A percentile compares a stretch with the other conserved stretches of the same genome.
phyloP scores from a whole-genome alignment of 768 basidiomycete genomes.

The Paxillus ammoniavirescens region DNA sequence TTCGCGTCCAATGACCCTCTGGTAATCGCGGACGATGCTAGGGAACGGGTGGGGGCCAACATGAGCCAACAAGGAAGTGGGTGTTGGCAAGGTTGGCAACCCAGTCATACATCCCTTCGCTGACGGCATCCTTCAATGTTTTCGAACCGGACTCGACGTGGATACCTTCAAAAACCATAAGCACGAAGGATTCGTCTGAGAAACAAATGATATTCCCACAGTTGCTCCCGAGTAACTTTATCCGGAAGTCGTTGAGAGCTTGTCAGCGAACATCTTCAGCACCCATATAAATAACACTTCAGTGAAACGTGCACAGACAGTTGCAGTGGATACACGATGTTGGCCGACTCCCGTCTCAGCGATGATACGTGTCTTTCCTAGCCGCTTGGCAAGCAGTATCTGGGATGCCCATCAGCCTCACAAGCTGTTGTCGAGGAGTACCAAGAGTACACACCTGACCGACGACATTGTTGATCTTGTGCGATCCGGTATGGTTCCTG shows the following conservation, averaged over 20 bases:
- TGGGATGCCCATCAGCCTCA: slow-evolving; percentile 27
- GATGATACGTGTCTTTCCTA: slow-evolving; percentile 96
- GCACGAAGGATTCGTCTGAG: neutral
- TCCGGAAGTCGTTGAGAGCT: slow-evolving; percentile 96
- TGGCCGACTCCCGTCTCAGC: slow-evolving; percentile 99
- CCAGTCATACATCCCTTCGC: slow-evolving; percentile 98
- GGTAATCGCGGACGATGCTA: slow-evolving; percentile 97
- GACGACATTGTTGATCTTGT: slow-evolving; percentile 99
- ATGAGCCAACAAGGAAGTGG: slow-evolving; percentile 96
- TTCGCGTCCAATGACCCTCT: slow-evolving; percentile 91
- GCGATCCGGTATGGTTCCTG: slow-evolving; percentile 97
- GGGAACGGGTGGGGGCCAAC: slow-evolving; percentile 99
- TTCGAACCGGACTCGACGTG: slow-evolving; percentile 91
- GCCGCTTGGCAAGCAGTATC: slow-evolving; percentile 87
- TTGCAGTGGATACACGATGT: slow-evolving; percentile 99
- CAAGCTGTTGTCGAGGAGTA: neutral
- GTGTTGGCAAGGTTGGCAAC: slow-evolving; percentile 92
- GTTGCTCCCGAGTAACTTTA: slow-evolving; percentile 94
- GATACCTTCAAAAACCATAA: slow-evolving; percentile 52
- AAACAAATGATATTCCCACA: slow-evolving; percentile 34
- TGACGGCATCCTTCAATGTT: slow-evolving; percentile 97
- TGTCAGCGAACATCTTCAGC: slow-evolving; percentile 95
- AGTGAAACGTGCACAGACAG: slow-evolving; percentile 93
- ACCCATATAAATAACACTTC: slow-evolving; percentile 97
- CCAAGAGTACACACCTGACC: slow-evolving; percentile 64